Evolutionary conservation across 805 yeast genomes (phyloP), one percentile per base, ranked within the genome.

Genomic region (Hanseniaspora valbyensis): DNA sequence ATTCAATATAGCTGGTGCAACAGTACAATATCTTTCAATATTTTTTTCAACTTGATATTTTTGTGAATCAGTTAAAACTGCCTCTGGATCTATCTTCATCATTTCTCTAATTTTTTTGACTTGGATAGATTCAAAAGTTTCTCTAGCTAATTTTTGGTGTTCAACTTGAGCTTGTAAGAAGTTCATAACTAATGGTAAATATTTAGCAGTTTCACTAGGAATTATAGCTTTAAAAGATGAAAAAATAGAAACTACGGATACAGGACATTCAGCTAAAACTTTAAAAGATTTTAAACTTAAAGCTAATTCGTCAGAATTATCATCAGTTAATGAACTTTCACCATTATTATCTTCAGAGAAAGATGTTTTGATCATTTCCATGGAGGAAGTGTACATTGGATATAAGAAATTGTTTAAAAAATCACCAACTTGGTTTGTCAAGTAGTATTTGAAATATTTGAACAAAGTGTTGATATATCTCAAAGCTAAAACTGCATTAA

Each of bases 211-310:
- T 3, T 90, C 78, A 0, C 83, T 68, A 42, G 77, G 76, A 1
- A 83, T 84, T 48, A 87, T 66, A 32, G 77, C 78, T 61, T 88
- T 86, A 67, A 89, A 88, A 0, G 95, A 80, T 1, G 95, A 84
- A 59, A 86, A 87, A 48, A 94, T 70, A 7, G 95, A 79, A 2
- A 92, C 98, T 81, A 92, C 83, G 3, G 95, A 88, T 36, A 92
- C 90, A 9, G 99, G 99, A 62, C 97, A 89, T 64, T 92, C 99
- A 0, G 95, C 85, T 53, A 92, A 73, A 13, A 90, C 86, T 62
- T 88, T 89, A 72, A 92, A 90, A 1, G 96, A 88, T 24, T 38
- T 37, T 12, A 38, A 18, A 56, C 64, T 72, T 75, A 85, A 75
- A 4, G 95, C 82, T 54, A 74, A 76, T 26, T 43, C 19, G 18